Base-by-base conservation (phyloP, 805 yeast species). In the Wickerhamiella siamensis region DNA sequence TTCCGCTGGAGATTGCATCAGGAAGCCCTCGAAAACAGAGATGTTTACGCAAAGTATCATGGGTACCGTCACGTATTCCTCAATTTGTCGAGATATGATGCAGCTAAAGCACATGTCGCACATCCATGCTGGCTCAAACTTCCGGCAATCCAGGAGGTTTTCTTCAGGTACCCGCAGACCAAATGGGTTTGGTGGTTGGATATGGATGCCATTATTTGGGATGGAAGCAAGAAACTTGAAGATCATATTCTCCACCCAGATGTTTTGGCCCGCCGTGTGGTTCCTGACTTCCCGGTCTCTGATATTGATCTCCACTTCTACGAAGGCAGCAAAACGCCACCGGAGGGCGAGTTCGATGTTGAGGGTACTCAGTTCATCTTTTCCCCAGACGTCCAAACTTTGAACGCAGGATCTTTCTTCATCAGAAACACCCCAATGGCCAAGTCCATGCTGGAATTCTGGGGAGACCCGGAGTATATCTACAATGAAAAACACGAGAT, bases 171-270 rank as follows among this genome's bases (percentile, higher is more conserved):
- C 42, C 63, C 65, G 3, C 49, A 54, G 3, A 62, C 55, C n/a
- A 60, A 61, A 38, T 61, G 65, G 65, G 50, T 62, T 21, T 62
- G 63, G 62, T 61, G 64, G 65, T 49, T 61, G 19, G 65, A 62
- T 41, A 49, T 53, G 5, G 65, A 61, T 31, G 56, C 57, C 12
- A 47, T 61, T 20, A 54, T 61, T 40, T 57, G 57, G 57, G 57
- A 60, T 33, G 53, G 54, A 4, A 33, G 48, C 6, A 26, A 53
- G 17, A 57, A 56, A 18, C 43, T 61, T 4, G 56, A 51, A 4
- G 36, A 44, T 9, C 57, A 57, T 33, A 17, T 62, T 3, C 48
- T 61, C 6, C 40, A 49, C 24, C 59, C 59, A 4, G 41, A 47
- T 8, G 56, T 50, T 2, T 37, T 61, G 38, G 40, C 36, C n/a